Evolutionary conservation across 768 basidiomycete genomes (phyloP), one percentile per base, ranked within the genome.

Genomic region (Naematelia aurantialba): DNA sequence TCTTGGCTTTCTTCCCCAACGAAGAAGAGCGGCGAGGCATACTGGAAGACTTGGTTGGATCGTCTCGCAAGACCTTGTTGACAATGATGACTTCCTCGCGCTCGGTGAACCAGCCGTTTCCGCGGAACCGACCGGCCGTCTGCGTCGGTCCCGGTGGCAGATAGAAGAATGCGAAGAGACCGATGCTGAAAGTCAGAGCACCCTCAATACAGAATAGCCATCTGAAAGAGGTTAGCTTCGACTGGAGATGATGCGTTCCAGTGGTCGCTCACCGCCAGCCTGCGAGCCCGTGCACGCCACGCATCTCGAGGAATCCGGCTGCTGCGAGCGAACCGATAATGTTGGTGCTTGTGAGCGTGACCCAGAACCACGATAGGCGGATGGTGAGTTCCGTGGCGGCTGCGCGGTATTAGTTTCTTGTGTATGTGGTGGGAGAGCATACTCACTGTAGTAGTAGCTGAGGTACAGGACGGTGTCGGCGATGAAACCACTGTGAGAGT

Each of bases 71-170:
- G 4, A 87, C 82, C 78, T 82, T 77, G 65, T 85, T 85, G 34
- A 86, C 85, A 73, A 85, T 83, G 59, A 87, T 85, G 26, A 78
- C 74, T 68, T 86, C 85, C 67, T 86, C 85, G 81, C 85, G 65
- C 14, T 17, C 45, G n/a, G 2, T 12, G 45, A 39, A 39, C 34
- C 50, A 21, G 4, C 12, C 25, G 2, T n/a, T 13, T 46, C 85
- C 81, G 42, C 84, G 74, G 66, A 80, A 82, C 81, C 83, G 83
- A 0, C 81, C 76, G 56, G 81, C 84, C 1, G 85, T 86, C 69
- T 86, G 83, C 0, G 85, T 86, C 0, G 86, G 86, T 13, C 83
- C 81, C 14, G 84, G 78, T 3, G 85, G 84, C 81, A 86, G 82
- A 66, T 84, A 78, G 63, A 82, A 80, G 79, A 82, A 85, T 0